Evolutionary conservation across 208 protist genomes (phyloP), one percentile per base, ranked within the genome.

Genomic region (Vickermania ingenoplastis): DNA sequence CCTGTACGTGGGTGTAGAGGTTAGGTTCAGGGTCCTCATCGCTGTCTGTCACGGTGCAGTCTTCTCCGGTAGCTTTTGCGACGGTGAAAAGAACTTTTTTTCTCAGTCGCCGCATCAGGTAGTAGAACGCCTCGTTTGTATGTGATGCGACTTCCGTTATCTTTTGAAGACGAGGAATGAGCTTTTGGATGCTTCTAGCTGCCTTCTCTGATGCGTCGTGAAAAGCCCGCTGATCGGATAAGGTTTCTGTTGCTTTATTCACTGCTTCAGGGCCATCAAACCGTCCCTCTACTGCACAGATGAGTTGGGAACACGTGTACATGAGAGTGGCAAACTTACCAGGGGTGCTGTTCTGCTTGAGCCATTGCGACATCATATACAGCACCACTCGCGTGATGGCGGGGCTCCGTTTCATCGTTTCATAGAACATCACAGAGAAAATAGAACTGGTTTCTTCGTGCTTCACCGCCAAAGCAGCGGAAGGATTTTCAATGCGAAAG

Each of bases 371-470:
- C 21, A 92, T 65, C 78, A 91, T 89, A 63, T 81, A 88, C 50
- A 95, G 73, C 57, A 95, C 75, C 4, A 90, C 83, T 14, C 85
- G 79, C 13, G 85, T 67, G 5, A 95, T 75, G 24, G 82, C 68
- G 21, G 85, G 75, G 65, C 82, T 91, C 48, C 89, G 89, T 67
- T 91, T 92, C 77, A 95, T 85, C 41, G 85, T 72, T 53, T 95
- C 89, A 66, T 89, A 95, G 61, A 87, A 72, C 83, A 92, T 89
- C 27, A 95, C 80, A 3, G 79, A 65, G 62, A 95, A 95, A 24
- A 91, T 55, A 51, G 88, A 81, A 17, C 75, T 82, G 22, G 85
- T 92, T 49, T 83, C 81, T 17, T 61, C 57, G 27, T 80, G 84
- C 62, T 73, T 65, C 29, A 71, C 53, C 50, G 68, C 54, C 5